Base-by-base conservation (phyloP, 805 yeast genomes). In the Myxozyma monticola region DNA sequence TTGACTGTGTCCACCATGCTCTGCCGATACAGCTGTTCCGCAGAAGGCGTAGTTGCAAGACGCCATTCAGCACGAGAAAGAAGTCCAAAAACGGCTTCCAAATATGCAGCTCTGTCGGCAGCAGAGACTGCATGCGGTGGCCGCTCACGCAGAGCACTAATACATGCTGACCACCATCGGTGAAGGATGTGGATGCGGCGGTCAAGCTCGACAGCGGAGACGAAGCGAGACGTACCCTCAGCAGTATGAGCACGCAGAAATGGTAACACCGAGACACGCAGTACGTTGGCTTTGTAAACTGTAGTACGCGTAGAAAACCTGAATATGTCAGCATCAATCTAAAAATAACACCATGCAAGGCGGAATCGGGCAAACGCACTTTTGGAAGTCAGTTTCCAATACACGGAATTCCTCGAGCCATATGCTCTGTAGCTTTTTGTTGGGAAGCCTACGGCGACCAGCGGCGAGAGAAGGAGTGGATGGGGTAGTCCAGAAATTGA, bases 1-100 rank as follows among this genome's bases (percentile, higher is more conserved):
- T 75, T 77, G 45, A 82, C 66, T 1, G 91, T 83, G 34, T 72
- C 70, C n/a, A 71, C 63, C 22, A 85, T 67, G 20, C 68, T 48
- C 14, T 47, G 37, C 24, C 51, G 62, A 37, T 57, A 65, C 8
- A 55, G 35, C 18, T 26, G 38, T 30, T 20, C 42, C 10, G 54
- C 45, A 8, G 51, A 21, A 22, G 42, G 29, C n/a, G 29, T 39
- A 8, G 48, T 42, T 21, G 54, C 58, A 25, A 48, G 51, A 6
- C 45, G 45, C 76, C 76, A 72, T 47, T 72, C 76, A 2, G 60
- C 62, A 2, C 76, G 66, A 38, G 65, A 49, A 53, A 72, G 50
- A 12, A 72, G 39, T 8, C 71, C 65, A 25, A 71, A 68, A 1
- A 73, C 46, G 7, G 71, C 70, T 51, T 72, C 76, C 36, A 69